Conservation (phyloP, 2,329 filamentous ascomycete species). For the Amphichorda felina region DNA sequence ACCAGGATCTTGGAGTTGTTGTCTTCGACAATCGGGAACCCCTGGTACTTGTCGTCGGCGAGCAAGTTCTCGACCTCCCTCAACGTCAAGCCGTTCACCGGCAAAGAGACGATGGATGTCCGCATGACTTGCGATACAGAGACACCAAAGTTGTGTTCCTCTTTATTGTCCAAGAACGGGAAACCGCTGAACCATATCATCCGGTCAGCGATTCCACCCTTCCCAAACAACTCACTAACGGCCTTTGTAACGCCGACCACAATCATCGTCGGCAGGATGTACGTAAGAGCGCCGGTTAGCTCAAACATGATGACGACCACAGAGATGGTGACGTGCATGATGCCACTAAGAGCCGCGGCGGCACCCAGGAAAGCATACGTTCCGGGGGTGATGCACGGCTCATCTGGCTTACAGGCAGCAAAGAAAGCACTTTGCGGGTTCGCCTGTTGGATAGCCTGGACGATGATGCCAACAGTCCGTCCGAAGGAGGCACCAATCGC, state of each 20-base stretch:
- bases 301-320: conserved; percentile 99
- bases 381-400: conserved; percentile 91
- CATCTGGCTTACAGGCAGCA: conserved; percentile 75
- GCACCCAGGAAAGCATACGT: conserved; percentile 95
- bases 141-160: conserved; percentile 93
- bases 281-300: conserved; percentile 90
- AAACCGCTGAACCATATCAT: conserved; percentile 99
- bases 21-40: conserved; percentile 84
- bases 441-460: conserved; percentile 77
- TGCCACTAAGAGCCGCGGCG: conserved; percentile 80
- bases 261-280: conserved; percentile 97
- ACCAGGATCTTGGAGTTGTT: conserved; percentile 57
- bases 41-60: conserved; percentile 71
- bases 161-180: conserved; percentile 92
- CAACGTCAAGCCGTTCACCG: conserved; percentile 62
- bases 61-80: conserved; percentile 68
- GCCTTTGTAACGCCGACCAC: conserved; percentile 95
- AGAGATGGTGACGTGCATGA: conserved; percentile 96
- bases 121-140: conserved; percentile 89
- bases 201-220: conserved; percentile 89
- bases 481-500: conserved; percentile 92
- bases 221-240: conserved; percentile 82
- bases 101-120: conserved; percentile 59
- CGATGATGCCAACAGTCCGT: conserved; percentile 84
- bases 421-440: conserved; percentile 80